phyloP scores from a whole-genome alignment of 1,139 yeast genomes.

The Scheffersomyces titani region DNA sequence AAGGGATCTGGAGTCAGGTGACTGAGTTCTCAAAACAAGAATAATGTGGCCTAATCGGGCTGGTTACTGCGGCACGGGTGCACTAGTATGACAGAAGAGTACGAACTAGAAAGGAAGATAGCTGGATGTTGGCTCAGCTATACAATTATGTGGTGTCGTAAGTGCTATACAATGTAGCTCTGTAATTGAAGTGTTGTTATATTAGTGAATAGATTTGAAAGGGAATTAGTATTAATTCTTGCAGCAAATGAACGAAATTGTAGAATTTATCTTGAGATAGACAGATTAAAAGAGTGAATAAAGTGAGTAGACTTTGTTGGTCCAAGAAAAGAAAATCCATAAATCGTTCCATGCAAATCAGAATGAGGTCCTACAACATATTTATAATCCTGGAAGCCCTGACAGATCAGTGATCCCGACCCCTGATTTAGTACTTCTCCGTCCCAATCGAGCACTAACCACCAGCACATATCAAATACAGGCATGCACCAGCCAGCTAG shows the following conservation, averaged over 20 bases:
- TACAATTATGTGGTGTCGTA: not conserved
- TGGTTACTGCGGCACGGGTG: not conserved
- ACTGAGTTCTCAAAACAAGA: not conserved
- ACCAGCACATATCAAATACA: slow-evolving; percentile 1
- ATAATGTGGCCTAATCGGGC: not conserved
- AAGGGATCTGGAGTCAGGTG: not conserved
- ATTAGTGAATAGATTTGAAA: not conserved
- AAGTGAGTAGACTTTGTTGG: not conserved
- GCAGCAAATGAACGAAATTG: not conserved
- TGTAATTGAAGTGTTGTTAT: not conserved
- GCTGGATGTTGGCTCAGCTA: not conserved
- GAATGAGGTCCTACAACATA: not conserved
- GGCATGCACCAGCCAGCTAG: slow-evolving; percentile 1
- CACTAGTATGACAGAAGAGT: not conserved
- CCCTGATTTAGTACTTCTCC: not conserved
- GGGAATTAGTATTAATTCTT: not conserved
- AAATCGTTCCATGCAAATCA: not conserved
- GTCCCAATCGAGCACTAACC: not conserved
- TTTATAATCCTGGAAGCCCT: not conserved
- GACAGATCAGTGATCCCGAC: not conserved
- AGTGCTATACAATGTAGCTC: not conserved
- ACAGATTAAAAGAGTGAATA: not conserved
- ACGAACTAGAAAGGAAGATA: not conserved
- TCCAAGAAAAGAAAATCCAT: too few relatives aligned
- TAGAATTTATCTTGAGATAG: not conserved